Evolutionary conservation across 2,329 filamentous ascomycete species (phyloP), one percentile per base, ranked within the genome.

Genomic region (Botryotinia globosa): DNA sequence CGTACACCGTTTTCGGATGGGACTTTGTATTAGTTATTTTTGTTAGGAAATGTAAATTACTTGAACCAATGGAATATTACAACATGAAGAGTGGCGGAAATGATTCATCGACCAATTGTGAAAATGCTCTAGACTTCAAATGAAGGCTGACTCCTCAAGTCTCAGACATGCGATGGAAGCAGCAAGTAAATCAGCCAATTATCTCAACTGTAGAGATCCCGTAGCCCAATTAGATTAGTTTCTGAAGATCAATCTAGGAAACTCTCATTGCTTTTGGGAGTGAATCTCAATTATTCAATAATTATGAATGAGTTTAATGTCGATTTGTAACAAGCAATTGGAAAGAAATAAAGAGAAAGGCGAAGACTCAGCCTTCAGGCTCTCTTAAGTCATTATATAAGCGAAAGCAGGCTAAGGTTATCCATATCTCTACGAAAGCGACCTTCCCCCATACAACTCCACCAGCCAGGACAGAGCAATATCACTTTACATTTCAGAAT

Each of bases 381-480:
- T 63, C 39, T 44, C 42, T 16, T 25, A 12, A 44, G 29, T 61
- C 29, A 61, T 62, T 62, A 71, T 74, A 74, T 79, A 76, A 79
- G 76, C 76, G 63, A 75, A 71, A 72, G 67, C 65, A 56, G 45
- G 39, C 73, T 64, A 71, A 73, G 72, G 32, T 72, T 71, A 66
- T n/a, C 71, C 74, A 73, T 77, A 76, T 76, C 77, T 77, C 76
- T 74, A 72, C 73, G 59, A 74, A 75, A 74, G 70, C 69, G 39
- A 75, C 62, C 74, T 56, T 78, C 72, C 71, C 75, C 73, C 71
- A 72, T 78, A 77, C 78, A 79, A 77, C 76, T 76, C 73, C 76
- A 74, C 73, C 71, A 71, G 69, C 74, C 72, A 73, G 72, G 73
- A 77, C 74, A 62, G 58, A 70, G 34, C 51, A 69, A 69, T 32